Percentiles rank a stretch among this genome's conserved stretches.
Evolutionary conservation across 768 basidiomycete species (phyloP).

Genomic region (Strobilomyces echinocephalus): DNA sequence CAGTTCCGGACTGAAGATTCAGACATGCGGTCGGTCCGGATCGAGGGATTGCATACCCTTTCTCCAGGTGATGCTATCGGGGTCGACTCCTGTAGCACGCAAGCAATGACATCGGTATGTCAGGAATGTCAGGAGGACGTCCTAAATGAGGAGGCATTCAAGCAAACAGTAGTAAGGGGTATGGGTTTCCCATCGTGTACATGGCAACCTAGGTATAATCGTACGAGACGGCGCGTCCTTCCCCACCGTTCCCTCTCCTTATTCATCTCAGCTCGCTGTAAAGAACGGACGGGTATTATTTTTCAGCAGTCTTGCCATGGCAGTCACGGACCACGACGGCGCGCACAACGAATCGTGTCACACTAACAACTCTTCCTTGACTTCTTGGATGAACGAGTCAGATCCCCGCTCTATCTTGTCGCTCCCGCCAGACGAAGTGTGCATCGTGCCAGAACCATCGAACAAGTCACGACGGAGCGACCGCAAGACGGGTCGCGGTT

Average conservation of each 20-base stretch:
- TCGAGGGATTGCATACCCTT: no score
- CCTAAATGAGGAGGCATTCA: no score
- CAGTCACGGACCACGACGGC: neutral
- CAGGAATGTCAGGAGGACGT: no score
- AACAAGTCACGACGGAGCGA: neutral
- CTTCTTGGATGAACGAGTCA: constrained; percentile 10
- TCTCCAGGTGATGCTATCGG: no score
- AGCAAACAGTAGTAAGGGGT: no score
- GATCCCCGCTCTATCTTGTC: constrained; percentile 3
- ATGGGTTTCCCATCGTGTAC: neutral
- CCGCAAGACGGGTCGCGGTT: neutral
- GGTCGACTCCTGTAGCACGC: no score
- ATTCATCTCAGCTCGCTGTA: neutral
- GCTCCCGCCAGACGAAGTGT: neutral
- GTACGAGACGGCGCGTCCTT: neutral
- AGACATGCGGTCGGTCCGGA: no score
- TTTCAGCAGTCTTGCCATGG: neutral
- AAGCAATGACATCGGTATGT: no score
- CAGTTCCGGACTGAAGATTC: no score
- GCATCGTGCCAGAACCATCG: constrained; percentile 10
- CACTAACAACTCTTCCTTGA: constrained; percentile 2
- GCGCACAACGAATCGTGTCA: neutral
- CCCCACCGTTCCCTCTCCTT: neutral
- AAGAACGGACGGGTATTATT: neutral
- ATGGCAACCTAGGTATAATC: neutral